These are phyloP conservation scores for Talaromyces rugulosus DNA, from an alignment of 2,329 filamentous ascomycete species.

Conservation along the genomic window DNA sequence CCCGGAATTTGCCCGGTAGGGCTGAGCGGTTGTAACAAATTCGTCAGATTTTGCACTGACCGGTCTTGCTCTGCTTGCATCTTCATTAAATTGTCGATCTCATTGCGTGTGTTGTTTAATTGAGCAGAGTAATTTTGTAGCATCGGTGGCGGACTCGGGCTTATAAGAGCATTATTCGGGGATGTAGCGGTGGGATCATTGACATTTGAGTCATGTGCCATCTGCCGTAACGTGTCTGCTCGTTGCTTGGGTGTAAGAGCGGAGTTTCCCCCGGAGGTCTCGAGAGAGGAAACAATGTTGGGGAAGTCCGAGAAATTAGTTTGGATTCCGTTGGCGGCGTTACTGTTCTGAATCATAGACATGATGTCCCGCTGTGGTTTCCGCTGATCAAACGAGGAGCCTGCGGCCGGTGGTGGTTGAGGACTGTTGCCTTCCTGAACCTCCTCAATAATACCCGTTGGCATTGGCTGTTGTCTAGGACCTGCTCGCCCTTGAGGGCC, in stretches of 20 bases:
- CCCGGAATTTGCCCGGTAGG: slow-evolving; percentile 76
- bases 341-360: slow-evolving; percentile 46
- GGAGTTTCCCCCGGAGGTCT: slow-evolving; percentile 39
- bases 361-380: slow-evolving; percentile 43
- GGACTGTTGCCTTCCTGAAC: slow-evolving; percentile 40
- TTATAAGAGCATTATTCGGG: slow-evolving; percentile 55
- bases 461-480: slow-evolving; percentile 26
- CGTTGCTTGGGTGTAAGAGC: slow-evolving; percentile 43
- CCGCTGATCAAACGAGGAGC: slow-evolving; percentile 19
- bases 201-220: slow-evolving; percentile 43
- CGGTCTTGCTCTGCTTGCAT: slow-evolving; percentile 75
- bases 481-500: slow-evolving; percentile 19
- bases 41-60: slow-evolving; percentile 70
- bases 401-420: slow-evolving; percentile 17
- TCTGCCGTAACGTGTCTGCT: slow-evolving; percentile 46
- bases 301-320: slow-evolving; percentile 41
- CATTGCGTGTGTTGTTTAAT: slow-evolving; percentile 64
- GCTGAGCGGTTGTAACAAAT: slow-evolving; percentile 71
- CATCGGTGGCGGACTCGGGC: slow-evolving; percentile 52
- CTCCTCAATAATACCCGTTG: slow-evolving; percentile 40
- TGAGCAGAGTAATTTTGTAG: slow-evolving; percentile 44
- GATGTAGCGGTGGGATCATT: slow-evolving; percentile 34
- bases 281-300: slow-evolving; percentile 42
- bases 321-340: slow-evolving; percentile 38
- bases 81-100: slow-evolving; percentile 73